Conservation (phyloP, 2,329 filamentous ascomycete species). For the Fusarium sarcochroum region DNA sequence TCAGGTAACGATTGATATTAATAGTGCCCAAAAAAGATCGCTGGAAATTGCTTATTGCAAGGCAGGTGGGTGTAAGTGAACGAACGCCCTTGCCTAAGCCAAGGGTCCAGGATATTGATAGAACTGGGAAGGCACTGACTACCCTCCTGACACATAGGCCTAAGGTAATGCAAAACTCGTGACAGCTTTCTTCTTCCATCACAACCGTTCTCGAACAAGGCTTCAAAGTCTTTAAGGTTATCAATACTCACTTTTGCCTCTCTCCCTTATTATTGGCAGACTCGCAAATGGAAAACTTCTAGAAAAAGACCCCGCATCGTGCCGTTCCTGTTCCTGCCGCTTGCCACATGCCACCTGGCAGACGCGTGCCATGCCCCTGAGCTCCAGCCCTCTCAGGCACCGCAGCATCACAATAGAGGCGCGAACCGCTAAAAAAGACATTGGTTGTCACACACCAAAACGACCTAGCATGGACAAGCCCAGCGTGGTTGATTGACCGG, state of each 20-base stretch:
- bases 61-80: neutral
- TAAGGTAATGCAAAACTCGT: neutral
- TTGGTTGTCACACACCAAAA: neutral
- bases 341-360: slow-evolving; percentile 32
- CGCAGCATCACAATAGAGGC: neutral
- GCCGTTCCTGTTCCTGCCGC: slow-evolving; percentile 42
- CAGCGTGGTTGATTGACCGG: slow-evolving; percentile 1
- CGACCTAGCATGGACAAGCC: neutral
- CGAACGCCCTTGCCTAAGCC: neutral
- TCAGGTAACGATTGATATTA: too few relatives aligned
- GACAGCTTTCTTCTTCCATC: neutral
- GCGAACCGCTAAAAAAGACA: neutral
- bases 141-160: neutral
- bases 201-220: neutral
- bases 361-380: slow-evolving; percentile 27
- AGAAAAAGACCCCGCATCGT: slow-evolving; percentile 46
- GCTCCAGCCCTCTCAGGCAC: slow-evolving; percentile 11
- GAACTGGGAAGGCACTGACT: slow-evolving; percentile 1
- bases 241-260: slow-evolving; percentile 1
- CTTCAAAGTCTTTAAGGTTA: neutral
- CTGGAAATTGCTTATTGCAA: neutral
- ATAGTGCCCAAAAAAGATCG: too few relatives aligned
- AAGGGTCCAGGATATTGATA: neutral
- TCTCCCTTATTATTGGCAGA: slow-evolving; percentile 31
- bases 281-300: slow-evolving; percentile 45